A percentile compares a stretch with the other conserved stretches of the same genome.
Evolutionary conservation across 495 filamentous ascomycete genomes (phyloP).

Genomic region (Penicillium antarcticum): DNA sequence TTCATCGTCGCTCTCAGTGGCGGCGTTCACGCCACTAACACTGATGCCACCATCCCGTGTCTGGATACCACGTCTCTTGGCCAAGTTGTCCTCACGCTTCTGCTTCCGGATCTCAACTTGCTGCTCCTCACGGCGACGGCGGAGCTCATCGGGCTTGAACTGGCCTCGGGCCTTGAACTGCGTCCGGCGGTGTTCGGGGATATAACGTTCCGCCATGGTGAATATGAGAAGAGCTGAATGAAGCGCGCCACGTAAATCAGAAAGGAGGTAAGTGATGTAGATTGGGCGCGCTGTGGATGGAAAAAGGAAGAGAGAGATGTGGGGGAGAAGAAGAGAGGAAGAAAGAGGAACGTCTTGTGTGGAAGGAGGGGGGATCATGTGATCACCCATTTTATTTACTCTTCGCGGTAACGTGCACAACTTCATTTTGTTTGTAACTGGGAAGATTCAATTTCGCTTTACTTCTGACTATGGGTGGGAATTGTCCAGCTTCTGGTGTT

Average conservation of each 20-base stretch:
- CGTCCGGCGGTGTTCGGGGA: conserved; percentile 97
- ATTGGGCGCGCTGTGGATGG: conserved; percentile 34
- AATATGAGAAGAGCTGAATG: conserved; percentile 34
- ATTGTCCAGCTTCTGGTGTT: background rate
- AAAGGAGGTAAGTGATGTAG: conserved; percentile 23
- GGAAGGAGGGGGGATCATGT: conserved; percentile 27
- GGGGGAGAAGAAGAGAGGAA: conserved; percentile 6
- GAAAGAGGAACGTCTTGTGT: conserved; percentile 20
- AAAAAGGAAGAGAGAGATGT: conserved; percentile 11
- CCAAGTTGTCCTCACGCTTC: conserved; percentile 97
- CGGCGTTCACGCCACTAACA: conserved; percentile 80
- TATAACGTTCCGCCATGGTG: conserved; percentile 96
- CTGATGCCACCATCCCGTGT: conserved; percentile 67
- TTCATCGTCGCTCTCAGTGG: conserved; percentile 96
- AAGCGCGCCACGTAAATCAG: conserved; percentile 25
- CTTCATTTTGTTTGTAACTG: background rate
- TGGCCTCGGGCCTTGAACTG: conserved; percentile 98
- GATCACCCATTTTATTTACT: conserved; percentile 14
- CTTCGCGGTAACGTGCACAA: background rate
- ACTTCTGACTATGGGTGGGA: background rate
- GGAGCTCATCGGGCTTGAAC: conserved; percentile 98
- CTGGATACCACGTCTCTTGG: conserved; percentile 93
- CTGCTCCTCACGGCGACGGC: conserved; percentile 96
- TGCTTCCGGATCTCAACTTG: conserved; percentile 98
- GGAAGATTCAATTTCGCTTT: background rate